Evolutionary conservation across 371 early-diverging fungal genomes (phyloP), one percentile per base, ranked within the genome.

Genomic region (Mucor lusitanicus): DNA sequence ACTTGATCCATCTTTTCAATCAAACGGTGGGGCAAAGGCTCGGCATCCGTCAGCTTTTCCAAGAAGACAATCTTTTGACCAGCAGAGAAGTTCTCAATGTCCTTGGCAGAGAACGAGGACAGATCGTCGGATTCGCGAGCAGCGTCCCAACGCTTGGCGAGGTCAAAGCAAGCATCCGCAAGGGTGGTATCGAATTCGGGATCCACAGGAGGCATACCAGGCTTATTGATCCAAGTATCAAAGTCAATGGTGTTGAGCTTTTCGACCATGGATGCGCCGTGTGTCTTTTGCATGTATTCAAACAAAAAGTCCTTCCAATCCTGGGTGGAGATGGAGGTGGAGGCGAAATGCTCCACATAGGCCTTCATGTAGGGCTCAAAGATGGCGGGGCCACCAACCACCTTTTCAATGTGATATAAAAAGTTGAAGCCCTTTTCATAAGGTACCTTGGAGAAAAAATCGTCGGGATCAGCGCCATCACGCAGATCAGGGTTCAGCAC

Each of bases 391-490:
- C 96, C 96, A 30, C 98, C 99, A 37, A 98, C 80, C 17, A 91
- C 77, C 71, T 90, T 87, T 77, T 97, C 97, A 55, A 98, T 87
- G 68, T 96, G 92, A 76, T 93, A 97, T 54, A 98, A 83, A 46
- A 98, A 76, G 77, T 94, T 95, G 78, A 91, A 97, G 11, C 98
- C 99, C 85, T 97, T 98, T 71, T 67, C 68, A 82, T 98, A 98
- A 3, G 98, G 98, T 23, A 98, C 88, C 8, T 87, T 84, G 11
- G 93, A 94, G 72, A 95, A 97, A 35, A 91, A 92, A 70, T 97
- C 98, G 76, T 98, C 99, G 27, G 98, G 99, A 75, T 98, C 96
- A 62, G 91, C 82, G 23, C 88, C 91, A 17, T 78, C 72, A 62
- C 85, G 78, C 35, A 97, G 82, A 50, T 92, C 84, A 50, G 94